Conservation (phyloP, 306 rosid species). For the barrel medic (Medicago truncatula) region DNA sequence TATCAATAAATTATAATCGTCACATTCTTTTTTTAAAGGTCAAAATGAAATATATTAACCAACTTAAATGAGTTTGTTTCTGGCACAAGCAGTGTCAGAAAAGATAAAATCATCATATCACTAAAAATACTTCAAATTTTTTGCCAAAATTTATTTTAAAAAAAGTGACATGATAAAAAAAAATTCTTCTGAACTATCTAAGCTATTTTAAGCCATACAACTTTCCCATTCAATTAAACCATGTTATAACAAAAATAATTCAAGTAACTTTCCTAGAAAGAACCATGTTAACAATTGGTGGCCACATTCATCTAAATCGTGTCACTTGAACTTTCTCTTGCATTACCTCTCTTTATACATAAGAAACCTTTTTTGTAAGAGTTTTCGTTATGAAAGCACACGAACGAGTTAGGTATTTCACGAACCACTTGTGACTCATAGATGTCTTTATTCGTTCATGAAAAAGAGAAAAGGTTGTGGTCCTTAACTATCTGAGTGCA, state of each 20-base stretch:
- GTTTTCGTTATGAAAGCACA: slow-evolving; percentile 3
- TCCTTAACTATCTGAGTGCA: slow-evolving; percentile 17
- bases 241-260: slow-evolving; percentile 1
- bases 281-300: background rate
- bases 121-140: too few relatives aligned
- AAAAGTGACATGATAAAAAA: too few relatives aligned
- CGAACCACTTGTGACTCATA: background rate
- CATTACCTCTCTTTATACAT: background rate
- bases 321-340: slow-evolving; percentile 8
- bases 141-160: too few relatives aligned
- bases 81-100: too few relatives aligned
- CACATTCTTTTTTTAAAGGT: too few relatives aligned
- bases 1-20: too few relatives aligned
- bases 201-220: background rate
- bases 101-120: too few relatives aligned
- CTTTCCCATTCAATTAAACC: background rate
- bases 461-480: slow-evolving; percentile 6
- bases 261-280: slow-evolving; percentile 5
- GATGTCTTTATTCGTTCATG: background rate
- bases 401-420: slow-evolving; percentile 13
- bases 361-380: background rate
- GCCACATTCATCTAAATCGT: slow-evolving; percentile 11
- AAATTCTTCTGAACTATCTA: too few relatives aligned
- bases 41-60: too few relatives aligned
- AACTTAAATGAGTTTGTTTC: too few relatives aligned